Conservation (phyloP, 768 basidiomycete genomes). For the Hypsizygus marmoreus region DNA sequence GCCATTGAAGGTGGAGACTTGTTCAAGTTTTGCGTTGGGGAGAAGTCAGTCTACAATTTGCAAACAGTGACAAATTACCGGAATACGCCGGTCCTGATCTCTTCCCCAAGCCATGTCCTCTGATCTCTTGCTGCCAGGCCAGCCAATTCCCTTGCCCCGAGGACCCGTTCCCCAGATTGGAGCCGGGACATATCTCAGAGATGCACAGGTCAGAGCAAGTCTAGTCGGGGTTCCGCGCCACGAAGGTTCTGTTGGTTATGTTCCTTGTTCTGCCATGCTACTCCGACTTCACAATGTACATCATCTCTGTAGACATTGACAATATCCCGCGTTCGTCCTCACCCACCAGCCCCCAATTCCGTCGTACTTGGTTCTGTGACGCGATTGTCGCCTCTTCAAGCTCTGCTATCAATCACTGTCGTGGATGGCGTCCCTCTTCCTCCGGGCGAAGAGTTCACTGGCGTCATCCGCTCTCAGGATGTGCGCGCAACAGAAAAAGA, state of each 20-base stretch:
- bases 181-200: slow-evolving; percentile 63
- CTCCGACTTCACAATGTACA: slow-evolving; percentile 22
- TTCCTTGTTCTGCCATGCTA: slow-evolving; percentile 23
- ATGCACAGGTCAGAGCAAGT: slow-evolving; percentile 67
- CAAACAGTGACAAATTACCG: slow-evolving; percentile 34
- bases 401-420: slow-evolving; percentile 78
- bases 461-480: slow-evolving; percentile 87
- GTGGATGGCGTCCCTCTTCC: slow-evolving; percentile 87
- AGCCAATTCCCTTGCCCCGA: slow-evolving; percentile 63
- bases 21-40: slow-evolving; percentile 31
- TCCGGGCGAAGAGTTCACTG: slow-evolving; percentile 83
- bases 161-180: slow-evolving; percentile 62
- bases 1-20: slow-evolving; percentile 48
- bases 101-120: slow-evolving; percentile 17
- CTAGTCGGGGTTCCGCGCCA: slow-evolving; percentile 64
- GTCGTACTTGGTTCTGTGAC: slow-evolving; percentile 81
- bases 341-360: slow-evolving; percentile 74
- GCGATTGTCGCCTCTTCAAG: slow-evolving; percentile 82
- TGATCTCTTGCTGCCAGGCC: slow-evolving; percentile 67
- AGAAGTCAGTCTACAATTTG: slow-evolving; percentile 20
- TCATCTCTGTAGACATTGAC: slow-evolving; percentile 50
- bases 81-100: slow-evolving; percentile 14
- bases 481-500: slow-evolving; percentile 90
- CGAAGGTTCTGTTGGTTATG: slow-evolving; percentile 65
- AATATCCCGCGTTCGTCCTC: slow-evolving; percentile 67